phyloP scores from a whole-genome alignment of 1,284 basidiomycete species.

The Cryptococcus hybrid region DNA sequence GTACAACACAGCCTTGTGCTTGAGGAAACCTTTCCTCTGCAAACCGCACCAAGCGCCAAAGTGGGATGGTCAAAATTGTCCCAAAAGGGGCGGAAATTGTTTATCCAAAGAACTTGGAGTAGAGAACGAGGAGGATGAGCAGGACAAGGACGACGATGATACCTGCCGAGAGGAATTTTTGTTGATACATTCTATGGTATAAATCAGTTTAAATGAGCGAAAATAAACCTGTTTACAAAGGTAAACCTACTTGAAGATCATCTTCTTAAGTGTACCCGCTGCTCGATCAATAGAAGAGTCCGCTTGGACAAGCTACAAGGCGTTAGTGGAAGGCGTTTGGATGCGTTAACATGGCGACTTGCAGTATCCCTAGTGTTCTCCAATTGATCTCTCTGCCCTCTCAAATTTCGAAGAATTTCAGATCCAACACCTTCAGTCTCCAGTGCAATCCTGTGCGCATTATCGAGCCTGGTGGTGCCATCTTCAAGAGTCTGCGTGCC shows the following conservation, averaged over 20 bases:
- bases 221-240: background rate
- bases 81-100: background rate
- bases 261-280: conserved; percentile 59
- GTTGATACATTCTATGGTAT: conserved; percentile 51
- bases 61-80: background rate
- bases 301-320: conserved; percentile 54
- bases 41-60: background rate
- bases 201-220: conserved; percentile 6
- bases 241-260: conserved; percentile 58
- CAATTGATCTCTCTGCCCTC: conserved; percentile 90
- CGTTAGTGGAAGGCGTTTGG: background rate
- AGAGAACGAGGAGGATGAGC: conserved; percentile 51
- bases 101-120: conserved; percentile 45
- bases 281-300: conserved; percentile 60
- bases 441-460: conserved; percentile 87
- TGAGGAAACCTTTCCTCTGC: too few species aligned
- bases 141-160: conserved; percentile 51
- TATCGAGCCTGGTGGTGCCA: conserved; percentile 76
- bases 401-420: conserved; percentile 82
- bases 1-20: too few species aligned
- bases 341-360: conserved; percentile 1
- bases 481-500: conserved; percentile 74
- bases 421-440: conserved; percentile 96
- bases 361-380: conserved; percentile 76
- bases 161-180: conserved; percentile 49